phyloP scores from a whole-genome alignment of 2,329 filamentous ascomycete genomes.

The Colletotrichum sublineola region DNA sequence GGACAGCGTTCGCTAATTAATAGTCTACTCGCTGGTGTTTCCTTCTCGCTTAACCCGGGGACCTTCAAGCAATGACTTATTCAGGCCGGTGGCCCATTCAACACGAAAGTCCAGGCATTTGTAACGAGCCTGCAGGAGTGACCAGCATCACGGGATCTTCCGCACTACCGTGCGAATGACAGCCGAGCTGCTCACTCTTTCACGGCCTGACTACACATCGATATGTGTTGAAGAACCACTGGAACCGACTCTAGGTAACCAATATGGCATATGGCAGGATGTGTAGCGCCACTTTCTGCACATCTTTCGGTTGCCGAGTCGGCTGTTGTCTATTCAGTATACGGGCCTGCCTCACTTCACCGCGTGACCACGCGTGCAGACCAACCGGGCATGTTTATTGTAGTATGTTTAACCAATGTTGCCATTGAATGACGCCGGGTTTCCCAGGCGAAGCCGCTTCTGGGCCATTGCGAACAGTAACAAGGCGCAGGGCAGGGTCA shows the following conservation, averaged over 20 bases:
- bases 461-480: background rate
- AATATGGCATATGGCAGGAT: background rate
- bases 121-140: too few species aligned
- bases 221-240: background rate
- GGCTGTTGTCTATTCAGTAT: background rate
- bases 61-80: background rate
- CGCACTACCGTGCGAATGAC: background rate
- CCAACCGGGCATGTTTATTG: background rate
- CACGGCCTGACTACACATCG: background rate
- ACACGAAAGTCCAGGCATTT: too few species aligned
- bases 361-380: background rate
- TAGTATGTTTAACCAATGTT: background rate
- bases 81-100: background rate
- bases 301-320: background rate
- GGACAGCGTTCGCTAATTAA: background rate
- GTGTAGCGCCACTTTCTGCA: background rate
- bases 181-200: background rate
- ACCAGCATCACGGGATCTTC: background rate
- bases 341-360: background rate
- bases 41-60: background rate
- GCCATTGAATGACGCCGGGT: background rate
- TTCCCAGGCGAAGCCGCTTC: background rate
- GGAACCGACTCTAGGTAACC: background rate
- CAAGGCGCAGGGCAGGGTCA: background rate
- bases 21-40: background rate